A percentile compares a stretch with the other conserved stretches of the same genome.
These are phyloP conservation scores for Zymoseptoria pseudotritici DNA, from an alignment of 2,329 filamentous ascomycete genomes.

Conservation along the genomic window DNA sequence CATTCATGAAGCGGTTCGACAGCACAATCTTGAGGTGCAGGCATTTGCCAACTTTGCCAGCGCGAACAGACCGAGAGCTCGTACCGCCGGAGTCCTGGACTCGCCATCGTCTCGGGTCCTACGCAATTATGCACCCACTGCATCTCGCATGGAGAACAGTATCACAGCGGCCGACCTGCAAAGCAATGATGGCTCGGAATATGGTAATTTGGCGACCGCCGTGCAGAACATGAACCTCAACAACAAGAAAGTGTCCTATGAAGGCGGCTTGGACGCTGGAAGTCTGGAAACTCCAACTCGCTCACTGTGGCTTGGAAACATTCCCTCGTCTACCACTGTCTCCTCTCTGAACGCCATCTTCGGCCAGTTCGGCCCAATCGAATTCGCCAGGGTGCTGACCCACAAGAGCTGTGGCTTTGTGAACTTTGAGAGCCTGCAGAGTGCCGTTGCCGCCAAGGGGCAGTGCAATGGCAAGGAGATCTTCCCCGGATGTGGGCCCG, in stretches of 20 bases:
- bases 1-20: slow-evolving; percentile 68
- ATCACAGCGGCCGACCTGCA: slow-evolving; percentile 69
- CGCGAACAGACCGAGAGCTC: slow-evolving; percentile 73
- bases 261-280: slow-evolving; percentile 56
- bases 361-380: slow-evolving; percentile 81
- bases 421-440: slow-evolving; percentile 89
- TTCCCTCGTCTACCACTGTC: slow-evolving; percentile 92
- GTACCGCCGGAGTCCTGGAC: slow-evolving; percentile 87
- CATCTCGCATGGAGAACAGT: slow-evolving; percentile 66
- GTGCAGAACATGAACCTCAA: slow-evolving; percentile 72
- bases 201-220: slow-evolving; percentile 71
- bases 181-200: slow-evolving; percentile 67
- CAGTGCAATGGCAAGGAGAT: slow-evolving; percentile 95
- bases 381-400: slow-evolving; percentile 86
- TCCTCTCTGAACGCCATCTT: slow-evolving; percentile 94
- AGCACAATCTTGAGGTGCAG: slow-evolving; percentile 88
- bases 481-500: slow-evolving; percentile 89
- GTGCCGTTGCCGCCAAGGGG: slow-evolving; percentile 79
- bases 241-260: slow-evolving; percentile 51
- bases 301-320: slow-evolving; percentile 93
- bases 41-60: slow-evolving; percentile 82
- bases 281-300: slow-evolving; percentile 83
- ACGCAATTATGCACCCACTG: slow-evolving; percentile 68
- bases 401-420: slow-evolving; percentile 99
- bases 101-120: slow-evolving; percentile 58